Conservation (phyloP, 2,329 filamentous ascomycete genomes). For the Fusarium sp. region DNA sequence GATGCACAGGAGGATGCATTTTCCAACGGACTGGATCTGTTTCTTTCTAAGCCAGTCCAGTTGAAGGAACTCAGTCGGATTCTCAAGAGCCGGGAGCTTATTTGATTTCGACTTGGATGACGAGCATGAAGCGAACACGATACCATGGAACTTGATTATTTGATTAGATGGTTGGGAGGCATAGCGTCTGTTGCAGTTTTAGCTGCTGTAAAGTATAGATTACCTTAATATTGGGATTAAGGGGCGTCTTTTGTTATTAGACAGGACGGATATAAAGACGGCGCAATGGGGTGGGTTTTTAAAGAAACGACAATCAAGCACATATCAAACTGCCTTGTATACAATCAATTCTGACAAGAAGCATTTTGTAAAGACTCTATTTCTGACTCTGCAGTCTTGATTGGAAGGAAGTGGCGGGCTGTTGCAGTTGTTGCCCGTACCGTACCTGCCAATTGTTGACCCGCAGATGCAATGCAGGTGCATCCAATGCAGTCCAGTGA, state of each 20-base stretch:
- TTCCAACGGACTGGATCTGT: conserved; percentile 65
- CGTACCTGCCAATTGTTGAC: not conserved
- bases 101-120: not conserved
- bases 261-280: conserved; percentile 22
- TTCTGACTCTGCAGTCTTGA: not conserved
- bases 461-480: conserved; percentile 3
- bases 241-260: conserved; percentile 19
- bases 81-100: conserved; percentile 21
- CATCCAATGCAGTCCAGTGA: not conserved
- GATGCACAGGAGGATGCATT: conserved; percentile 65
- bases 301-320: not conserved
- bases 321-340: not conserved
- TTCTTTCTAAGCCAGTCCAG: conserved; percentile 66
- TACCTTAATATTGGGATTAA: not conserved
- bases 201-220: conserved; percentile 7
- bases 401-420: not conserved
- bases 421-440: not conserved
- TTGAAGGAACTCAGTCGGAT: conserved; percentile 53
- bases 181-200: conserved; percentile 11
- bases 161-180: not conserved
- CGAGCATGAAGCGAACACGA: conserved; percentile 21
- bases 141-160: not conserved
- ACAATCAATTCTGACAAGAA: not conserved
- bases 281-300: conserved; percentile 7
- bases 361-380: not conserved